These are phyloP conservation scores for Taiozyma sp. DNA, from an alignment of 1,139 yeast species.

Conservation along the genomic window DNA sequence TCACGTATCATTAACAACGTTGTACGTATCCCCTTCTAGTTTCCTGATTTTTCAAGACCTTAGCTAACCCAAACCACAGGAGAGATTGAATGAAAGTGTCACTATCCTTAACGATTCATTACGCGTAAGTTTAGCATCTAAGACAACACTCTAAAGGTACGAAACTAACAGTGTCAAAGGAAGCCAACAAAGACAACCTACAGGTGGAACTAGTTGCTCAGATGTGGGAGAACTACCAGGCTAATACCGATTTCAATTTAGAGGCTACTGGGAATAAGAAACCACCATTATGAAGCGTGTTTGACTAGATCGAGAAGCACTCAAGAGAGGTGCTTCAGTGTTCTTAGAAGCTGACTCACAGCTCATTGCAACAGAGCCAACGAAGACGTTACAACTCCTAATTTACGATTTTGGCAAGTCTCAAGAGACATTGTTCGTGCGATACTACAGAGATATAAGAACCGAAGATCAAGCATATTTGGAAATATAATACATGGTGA, in stretches of 20 bases:
- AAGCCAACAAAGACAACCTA: slow-evolving; percentile 60
- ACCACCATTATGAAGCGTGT: slow-evolving; percentile 38
- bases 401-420: too few relatives aligned
- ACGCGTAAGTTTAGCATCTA: slow-evolving; percentile 29
- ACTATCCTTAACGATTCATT: slow-evolving; percentile 55
- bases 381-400: too few relatives aligned
- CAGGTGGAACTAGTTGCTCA: slow-evolving; percentile 70
- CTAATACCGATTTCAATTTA: slow-evolving; percentile 66
- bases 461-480: too few relatives aligned
- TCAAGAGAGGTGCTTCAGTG: too few relatives aligned
- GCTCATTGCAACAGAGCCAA: too few relatives aligned
- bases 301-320: background rate
- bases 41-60: background rate
- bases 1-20: slow-evolving; percentile 74
- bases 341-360: background rate
- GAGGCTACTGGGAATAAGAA: slow-evolving; percentile 64
- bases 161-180: slow-evolving; percentile 23
- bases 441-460: too few relatives aligned
- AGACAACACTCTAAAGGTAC: too few relatives aligned
- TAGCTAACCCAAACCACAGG: slow-evolving; percentile 30
- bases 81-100: slow-evolving; percentile 67
- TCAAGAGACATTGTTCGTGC: too few relatives aligned
- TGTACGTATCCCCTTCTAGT: slow-evolving; percentile 37
- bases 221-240: slow-evolving; percentile 77
- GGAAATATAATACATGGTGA: too few relatives aligned